phyloP scores from a whole-genome alignment of 2,329 filamentous ascomycete genomes.

The Cytospora chrysosperma region DNA sequence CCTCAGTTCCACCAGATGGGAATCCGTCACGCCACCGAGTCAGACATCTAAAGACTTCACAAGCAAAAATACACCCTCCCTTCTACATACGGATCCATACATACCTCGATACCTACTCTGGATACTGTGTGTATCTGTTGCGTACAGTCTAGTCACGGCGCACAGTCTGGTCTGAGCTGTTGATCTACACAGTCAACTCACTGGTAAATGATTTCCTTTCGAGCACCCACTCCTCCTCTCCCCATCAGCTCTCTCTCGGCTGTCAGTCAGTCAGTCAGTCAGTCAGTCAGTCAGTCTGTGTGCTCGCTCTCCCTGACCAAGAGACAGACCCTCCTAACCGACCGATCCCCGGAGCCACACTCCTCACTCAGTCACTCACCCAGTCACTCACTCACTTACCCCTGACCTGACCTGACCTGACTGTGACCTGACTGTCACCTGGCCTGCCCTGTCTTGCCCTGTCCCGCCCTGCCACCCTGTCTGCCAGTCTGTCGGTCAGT shows the following conservation, averaged over 20 bases:
- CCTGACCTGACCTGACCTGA: background rate
- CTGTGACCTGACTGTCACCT: background rate
- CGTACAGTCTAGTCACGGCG: conserved; percentile 3
- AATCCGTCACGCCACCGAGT: conserved; percentile 8
- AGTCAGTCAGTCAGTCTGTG: no score
- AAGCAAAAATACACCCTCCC: background rate
- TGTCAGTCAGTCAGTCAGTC: no score
- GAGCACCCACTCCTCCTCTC: no score
- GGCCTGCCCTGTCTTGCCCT: background rate
- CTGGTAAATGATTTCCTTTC: no score
- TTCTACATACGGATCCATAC: no score
- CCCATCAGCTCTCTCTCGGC: no score
- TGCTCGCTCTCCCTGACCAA: background rate
- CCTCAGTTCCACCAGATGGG: background rate
- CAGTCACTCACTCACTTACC: no score
- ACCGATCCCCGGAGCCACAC: conserved; percentile 14
- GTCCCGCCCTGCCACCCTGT: background rate
- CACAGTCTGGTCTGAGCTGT: conserved; percentile 12
- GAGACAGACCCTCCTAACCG: background rate
- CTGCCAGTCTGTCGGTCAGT: no score
- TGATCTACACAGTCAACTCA: no score
- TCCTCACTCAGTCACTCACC: no score
- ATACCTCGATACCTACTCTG: no score
- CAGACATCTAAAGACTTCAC: background rate
- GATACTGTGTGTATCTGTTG: background rate